Conservation (phyloP, 2,329 filamentous ascomycete species). For the Aspergillus melleus region DNA sequence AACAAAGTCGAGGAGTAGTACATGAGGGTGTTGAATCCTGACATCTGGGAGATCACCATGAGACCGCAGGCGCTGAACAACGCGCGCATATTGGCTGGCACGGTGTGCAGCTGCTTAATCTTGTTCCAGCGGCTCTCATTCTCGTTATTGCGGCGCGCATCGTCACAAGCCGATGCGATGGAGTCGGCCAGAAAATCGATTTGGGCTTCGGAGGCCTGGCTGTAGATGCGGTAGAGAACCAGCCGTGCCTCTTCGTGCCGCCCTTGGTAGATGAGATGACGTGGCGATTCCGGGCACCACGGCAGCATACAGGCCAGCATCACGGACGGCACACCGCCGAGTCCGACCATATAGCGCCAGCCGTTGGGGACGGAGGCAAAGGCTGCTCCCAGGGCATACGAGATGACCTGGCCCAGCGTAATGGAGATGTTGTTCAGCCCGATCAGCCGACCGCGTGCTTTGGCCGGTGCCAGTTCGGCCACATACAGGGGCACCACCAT, state of each 20-base stretch:
- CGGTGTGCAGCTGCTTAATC: conserved; percentile 49
- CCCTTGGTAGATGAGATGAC: conserved; percentile 23
- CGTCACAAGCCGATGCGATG: conserved; percentile 43
- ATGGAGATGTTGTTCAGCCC: conserved; percentile 50
- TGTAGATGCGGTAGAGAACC: conserved; percentile 32
- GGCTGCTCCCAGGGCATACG: conserved; percentile 45
- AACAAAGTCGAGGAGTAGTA: conserved; percentile 49
- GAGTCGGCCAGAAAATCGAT: conserved; percentile 47
- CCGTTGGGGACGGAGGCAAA: conserved; percentile 44
- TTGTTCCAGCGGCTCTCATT: conserved; percentile 45
- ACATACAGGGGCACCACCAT: conserved; percentile 53
- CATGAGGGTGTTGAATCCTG: conserved; percentile 50
- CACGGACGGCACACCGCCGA: conserved; percentile 50
- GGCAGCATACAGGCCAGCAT: conserved; percentile 46
- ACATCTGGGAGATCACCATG: conserved; percentile 54
- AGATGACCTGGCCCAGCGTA: conserved; percentile 44
- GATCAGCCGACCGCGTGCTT: conserved; percentile 44
- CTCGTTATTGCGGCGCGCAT: conserved; percentile 41
- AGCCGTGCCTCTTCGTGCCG: conserved; percentile 30
- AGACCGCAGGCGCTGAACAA: conserved; percentile 50
- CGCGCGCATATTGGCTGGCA: conserved; percentile 38
- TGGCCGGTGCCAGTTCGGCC: conserved; percentile 52
- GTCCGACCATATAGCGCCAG: conserved; percentile 54
- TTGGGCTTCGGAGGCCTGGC: conserved; percentile 39
- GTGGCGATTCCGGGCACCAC: conserved; percentile 42